Evolutionary conservation across 352 stramenopile species (phyloP).

Genomic region (Globisporangium solare): DNA sequence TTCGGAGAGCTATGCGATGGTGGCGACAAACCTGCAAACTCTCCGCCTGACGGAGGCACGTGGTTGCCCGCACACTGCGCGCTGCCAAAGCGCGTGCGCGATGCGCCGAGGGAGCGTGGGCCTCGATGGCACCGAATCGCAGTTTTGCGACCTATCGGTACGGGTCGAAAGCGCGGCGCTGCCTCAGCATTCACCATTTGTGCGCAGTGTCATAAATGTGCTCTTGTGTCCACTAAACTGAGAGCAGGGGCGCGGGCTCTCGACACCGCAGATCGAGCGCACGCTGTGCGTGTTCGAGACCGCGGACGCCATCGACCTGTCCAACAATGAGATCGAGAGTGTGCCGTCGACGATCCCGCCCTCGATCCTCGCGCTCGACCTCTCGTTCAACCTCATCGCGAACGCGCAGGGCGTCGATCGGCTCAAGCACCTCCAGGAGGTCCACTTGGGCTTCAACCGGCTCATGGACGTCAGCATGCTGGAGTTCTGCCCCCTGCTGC

Average conservation of each 20-base stretch:
- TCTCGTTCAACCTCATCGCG: constrained; percentile 66
- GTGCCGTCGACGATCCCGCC: constrained; percentile 44
- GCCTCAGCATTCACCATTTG: not conserved
- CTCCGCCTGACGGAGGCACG: too few relatives aligned
- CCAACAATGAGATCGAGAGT: constrained; percentile 70
- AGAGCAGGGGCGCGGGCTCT: constrained; percentile 45
- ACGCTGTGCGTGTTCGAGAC: constrained; percentile 66
- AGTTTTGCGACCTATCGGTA: constrained; percentile 66
- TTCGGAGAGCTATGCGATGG: too few relatives aligned
- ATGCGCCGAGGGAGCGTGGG: constrained; percentile 38
- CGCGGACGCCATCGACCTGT: constrained; percentile 58
- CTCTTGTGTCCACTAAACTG: not conserved
- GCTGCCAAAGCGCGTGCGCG: too few relatives aligned
- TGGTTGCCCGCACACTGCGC: too few relatives aligned
- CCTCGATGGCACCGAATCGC: constrained; percentile 50
- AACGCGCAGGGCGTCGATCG: constrained; percentile 45
- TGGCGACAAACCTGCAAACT: too few relatives aligned
- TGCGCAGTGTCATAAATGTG: not conserved
- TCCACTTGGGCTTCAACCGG: constrained; percentile 68
- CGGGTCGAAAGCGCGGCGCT: not conserved
- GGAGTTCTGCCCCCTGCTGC: constrained; percentile 57
- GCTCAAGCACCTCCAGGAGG: constrained; percentile 58
- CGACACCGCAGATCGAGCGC: constrained; percentile 46
- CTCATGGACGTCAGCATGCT: constrained; percentile 52
- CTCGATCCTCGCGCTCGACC: constrained; percentile 45